Evolutionary conservation across 2,329 filamentous ascomycete species (phyloP), one percentile per base, ranked within the genome.

Genomic region (Colletotrichum destructivum): DNA sequence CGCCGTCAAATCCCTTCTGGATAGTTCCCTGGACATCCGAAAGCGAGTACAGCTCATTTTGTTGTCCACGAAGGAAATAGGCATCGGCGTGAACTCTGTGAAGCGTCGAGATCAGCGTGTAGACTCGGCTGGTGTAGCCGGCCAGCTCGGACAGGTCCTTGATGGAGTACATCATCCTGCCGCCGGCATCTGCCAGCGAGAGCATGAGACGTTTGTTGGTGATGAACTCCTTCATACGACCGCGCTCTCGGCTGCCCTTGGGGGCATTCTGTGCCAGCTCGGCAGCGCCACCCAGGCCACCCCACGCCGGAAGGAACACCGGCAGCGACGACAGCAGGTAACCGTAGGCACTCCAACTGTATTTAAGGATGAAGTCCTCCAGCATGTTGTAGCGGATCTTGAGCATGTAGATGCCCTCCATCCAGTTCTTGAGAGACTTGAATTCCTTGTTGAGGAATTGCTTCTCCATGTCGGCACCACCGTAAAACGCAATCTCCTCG

Each of bases 101-200:
- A 35, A 99, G 88, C 0, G 96, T 98, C 55, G 95, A 96, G 78
- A 99, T 97, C 51, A 99, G 88, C 13, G 95, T 97, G 84, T 98
- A 99, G 15, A 99, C 95, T 55, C 96, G 91, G 70, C 94, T 98
- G 0, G 96, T 99, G 84, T 98, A 97, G 26, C 96, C 96, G 6
- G 96, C 96, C 44, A 99, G 87, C 80, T 99, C 96, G 1, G 95
- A 95, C 46, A 99, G 89, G 79, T 99, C 97, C 83, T 99, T 99
- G 86, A 99, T 97, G 73, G 94, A 96, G 85, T 99, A 99, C 96
- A 99, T 99, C 94, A 99, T 98, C 57, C 96, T 90, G 35, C 96
- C 96, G 71, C 96, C 96, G 2, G 96, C 96, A 82, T 99, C 96
- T 12, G 96, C 96, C 47, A 99, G 89, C 18, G 96, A 98, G 42